phyloP scores from a whole-genome alignment of 2,329 filamentous ascomycete genomes.

The Rhynchosporium agropyri region DNA sequence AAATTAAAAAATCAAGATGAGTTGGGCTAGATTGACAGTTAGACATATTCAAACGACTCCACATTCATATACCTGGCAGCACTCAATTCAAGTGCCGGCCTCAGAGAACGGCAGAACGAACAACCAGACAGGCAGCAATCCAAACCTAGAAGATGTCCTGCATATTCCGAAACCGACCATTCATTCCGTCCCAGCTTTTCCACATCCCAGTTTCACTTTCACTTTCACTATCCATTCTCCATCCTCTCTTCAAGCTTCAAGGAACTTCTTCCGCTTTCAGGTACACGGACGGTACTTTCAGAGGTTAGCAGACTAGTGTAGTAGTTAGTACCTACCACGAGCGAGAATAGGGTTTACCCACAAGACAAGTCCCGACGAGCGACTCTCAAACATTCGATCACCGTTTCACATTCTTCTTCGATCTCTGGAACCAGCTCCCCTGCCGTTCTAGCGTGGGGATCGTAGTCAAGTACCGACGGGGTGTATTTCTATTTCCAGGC shows the following conservation, averaged over 20 bases:
- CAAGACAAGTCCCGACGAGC: background rate
- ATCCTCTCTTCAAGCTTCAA: background rate
- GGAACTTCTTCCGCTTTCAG: background rate
- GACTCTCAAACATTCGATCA: slow-evolving; percentile 10
- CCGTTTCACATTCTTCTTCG: slow-evolving; percentile 14
- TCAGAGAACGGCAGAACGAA: background rate
- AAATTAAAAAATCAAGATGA: background rate
- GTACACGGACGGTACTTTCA: background rate
- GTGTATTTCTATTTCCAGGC: background rate
- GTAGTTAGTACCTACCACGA: too few relatives aligned
- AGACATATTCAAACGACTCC: background rate
- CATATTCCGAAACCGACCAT: slow-evolving; percentile 11
- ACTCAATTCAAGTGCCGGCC: background rate
- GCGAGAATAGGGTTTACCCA: background rate
- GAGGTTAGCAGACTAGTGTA: background rate
- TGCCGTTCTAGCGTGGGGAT: background rate
- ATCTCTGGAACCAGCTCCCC: background rate
- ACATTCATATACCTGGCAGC: background rate
- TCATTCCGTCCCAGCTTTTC: background rate
- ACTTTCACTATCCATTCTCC: background rate
- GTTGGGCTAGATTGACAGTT: background rate
- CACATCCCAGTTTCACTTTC: background rate
- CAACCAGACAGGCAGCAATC: background rate
- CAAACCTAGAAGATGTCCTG: slow-evolving; percentile 1
- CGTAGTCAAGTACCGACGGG: background rate